Base-by-base conservation (phyloP, 1,284 basidiomycete genomes). In the Pseudozyma sp. region DNA sequence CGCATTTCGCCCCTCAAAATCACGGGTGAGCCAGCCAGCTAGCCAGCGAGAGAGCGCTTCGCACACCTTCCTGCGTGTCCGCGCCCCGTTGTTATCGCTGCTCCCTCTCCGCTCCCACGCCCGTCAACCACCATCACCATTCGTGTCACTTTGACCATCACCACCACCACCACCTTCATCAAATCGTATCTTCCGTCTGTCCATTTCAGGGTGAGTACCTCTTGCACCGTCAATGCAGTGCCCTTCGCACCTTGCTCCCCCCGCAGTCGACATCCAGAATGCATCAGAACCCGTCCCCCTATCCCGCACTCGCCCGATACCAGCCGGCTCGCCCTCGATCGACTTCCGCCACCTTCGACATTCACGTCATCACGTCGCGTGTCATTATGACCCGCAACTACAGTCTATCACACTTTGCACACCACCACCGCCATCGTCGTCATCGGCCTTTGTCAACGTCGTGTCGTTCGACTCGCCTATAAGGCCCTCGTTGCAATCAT, bases 141-240 rank as follows among this genome's bases (percentile, higher is more conserved):
- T 46, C 31, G 59, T 63, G 55, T 68, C 66, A 56, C 56, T 63
- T 63, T 59, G 49, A 59, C 57, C 67, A 63, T 63, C 52, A 54
- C 42, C 52, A 54, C 33, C 44, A 39, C 35, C 56, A 63, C 50
- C 67, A 33, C n/a, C 37, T 35, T 40, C 49, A 40, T 51, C 49
- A 16, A 49, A 45, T 37, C 40, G 44, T 47, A 66, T 69, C 24
- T 24, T 24, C 67, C 56, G 48, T 56, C 67, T 64, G 67, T 59
- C 48, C 53, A 60, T 16, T 45, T 53, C 60, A 69, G 67, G 56
- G 67, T 69, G 42, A 64, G 67, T 69, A 52, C 42, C 52, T 34
- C 9, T 35, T 17, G 9, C 17, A 9, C 42, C 19, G 7, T 34
- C 17, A n/a, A 10, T 7, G 35, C 44, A 24, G 24, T 29, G 50